These are phyloP conservation scores for Rhodotorula babjevae DNA, from an alignment of 768 basidiomycete genomes.

Conservation along the genomic window DNA sequence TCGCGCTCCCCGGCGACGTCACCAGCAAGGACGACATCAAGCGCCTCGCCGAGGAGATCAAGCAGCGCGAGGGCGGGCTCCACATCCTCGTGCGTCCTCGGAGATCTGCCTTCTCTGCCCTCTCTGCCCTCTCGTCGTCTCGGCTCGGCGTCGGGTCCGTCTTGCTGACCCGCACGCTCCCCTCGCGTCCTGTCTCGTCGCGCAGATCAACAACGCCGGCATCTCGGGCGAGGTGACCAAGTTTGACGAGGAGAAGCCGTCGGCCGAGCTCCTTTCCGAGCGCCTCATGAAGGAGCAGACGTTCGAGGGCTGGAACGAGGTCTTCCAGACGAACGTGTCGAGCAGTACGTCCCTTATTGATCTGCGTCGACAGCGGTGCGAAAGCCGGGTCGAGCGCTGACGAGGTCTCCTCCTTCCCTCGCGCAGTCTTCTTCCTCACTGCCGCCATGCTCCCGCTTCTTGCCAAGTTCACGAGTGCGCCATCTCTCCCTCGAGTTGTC, in stretches of 20 bases:
- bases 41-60: conserved; percentile 17
- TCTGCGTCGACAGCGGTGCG: too few relatives aligned
- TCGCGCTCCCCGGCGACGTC: conserved; percentile 29
- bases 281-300: conserved; percentile 5
- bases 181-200: too few relatives aligned
- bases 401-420: not conserved
- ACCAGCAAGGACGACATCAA: conserved; percentile 24
- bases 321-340: conserved; percentile 22
- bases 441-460: conserved; percentile 30
- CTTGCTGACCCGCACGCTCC: too few relatives aligned
- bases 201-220: conserved; percentile 1
- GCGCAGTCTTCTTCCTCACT: conserved; percentile 11
- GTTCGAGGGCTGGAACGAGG: conserved; percentile 17
- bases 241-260: not conserved
- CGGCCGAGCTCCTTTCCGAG: not conserved
- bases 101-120: too few relatives aligned
- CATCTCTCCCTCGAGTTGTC: not conserved
- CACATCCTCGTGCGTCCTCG: conserved; percentile 16
- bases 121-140: too few relatives aligned
- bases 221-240: not conserved
- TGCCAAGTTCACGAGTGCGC: conserved; percentile 9
- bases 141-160: too few relatives aligned
- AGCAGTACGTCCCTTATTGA: not conserved
- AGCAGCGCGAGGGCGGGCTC: conserved; percentile 17
- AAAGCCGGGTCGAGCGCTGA: too few relatives aligned